Base-by-base conservation (phyloP, 2,329 filamentous ascomycete genomes). In the Aspergillus tubingensis region DNA sequence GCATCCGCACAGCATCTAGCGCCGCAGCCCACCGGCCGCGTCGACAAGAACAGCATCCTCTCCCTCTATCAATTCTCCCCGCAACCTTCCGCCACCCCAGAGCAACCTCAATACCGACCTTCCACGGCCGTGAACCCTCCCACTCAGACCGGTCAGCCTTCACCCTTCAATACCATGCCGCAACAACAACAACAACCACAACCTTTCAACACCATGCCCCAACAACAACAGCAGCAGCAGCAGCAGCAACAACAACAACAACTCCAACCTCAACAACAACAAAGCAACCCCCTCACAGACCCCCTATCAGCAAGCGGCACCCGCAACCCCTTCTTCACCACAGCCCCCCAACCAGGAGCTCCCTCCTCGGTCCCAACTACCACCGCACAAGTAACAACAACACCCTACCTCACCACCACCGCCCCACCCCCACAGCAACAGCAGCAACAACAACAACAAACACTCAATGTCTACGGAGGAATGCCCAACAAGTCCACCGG, bases 1-100 rank as follows among this genome's bases (percentile, higher is more conserved):
- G 54, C 64, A 5, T 32, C 65, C 4, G 50, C 58, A 2, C 73
- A 76, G 62, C 69, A 69, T 38, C 67, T 79, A n/a, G 65, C 66
- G 27, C 65, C 76, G 4, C 80, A 81, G 64, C 72, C 72, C 47
- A 80, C 78, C 3, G 74, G 76, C 19, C 74, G 77, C 38, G 71
- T 81, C 61, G 78, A 82, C 60, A 82, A 81, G 65, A 76, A 73
- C 39, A 78, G 75, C 54, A 82, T 82, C 50, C 71, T 82, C 38
- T 76, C 80, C 13, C 69, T 82, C 11, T 82, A 81, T 64, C 80
- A 77, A 57, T 73, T 81, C 56, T 76, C 78, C 13, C 72, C 75
- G 17, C 65, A 75, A 8, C 70, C 74, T 58, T 68, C 76, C 43
- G 66, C 74, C 1, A 76, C 75, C 17, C 68, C 72, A 27, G 69